These are phyloP conservation scores for Abrus pulchellus DNA, from an alignment of 306 rosid species.

Conservation along the genomic window DNA sequence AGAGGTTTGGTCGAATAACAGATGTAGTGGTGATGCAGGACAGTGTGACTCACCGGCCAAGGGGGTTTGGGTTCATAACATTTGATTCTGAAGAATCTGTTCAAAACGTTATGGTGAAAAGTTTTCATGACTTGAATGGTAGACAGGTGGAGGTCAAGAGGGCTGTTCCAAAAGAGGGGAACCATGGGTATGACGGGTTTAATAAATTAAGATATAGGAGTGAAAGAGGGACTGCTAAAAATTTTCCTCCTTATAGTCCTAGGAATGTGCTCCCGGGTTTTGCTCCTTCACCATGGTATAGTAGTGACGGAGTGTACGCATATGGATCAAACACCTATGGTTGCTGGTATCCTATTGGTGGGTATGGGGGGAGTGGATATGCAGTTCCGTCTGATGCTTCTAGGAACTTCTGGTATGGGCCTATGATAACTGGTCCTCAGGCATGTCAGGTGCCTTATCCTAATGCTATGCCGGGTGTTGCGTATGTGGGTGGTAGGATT, in stretches of 20 bases:
- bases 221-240: slow-evolving; percentile 57
- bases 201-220: slow-evolving; percentile 48
- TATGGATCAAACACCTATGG: slow-evolving; percentile 58
- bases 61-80: slow-evolving; percentile 92
- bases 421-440: slow-evolving; percentile 52
- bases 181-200: slow-evolving; percentile 48
- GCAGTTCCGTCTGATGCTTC: slow-evolving; percentile 57
- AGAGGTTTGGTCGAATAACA: slow-evolving; percentile 73
- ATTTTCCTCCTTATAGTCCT: slow-evolving; percentile 50
- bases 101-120: slow-evolving; percentile 67
- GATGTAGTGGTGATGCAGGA: slow-evolving; percentile 94
- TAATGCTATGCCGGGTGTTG: slow-evolving; percentile 43
- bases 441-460: slow-evolving; percentile 56
- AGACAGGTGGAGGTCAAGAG: slow-evolving; percentile 89
- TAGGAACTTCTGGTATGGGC: slow-evolving; percentile 58
- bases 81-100: slow-evolving; percentile 77
- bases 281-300: slow-evolving; percentile 55
- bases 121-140: slow-evolving; percentile 79
- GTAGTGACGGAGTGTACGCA: slow-evolving; percentile 47
- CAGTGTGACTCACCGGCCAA: slow-evolving; percentile 72
- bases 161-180: slow-evolving; percentile 81
- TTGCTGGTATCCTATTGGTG: slow-evolving; percentile 69
- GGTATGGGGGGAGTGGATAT: slow-evolving; percentile 58
- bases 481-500: slow-evolving; percentile 55
- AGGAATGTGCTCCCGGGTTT: slow-evolving; percentile 49